A percentile compares a stretch with the other conserved stretches of the same genome.
Evolutionary conservation across 176 grass and related monocot genomes (phyloP).

Genomic region (Musa troglodytarum): DNA sequence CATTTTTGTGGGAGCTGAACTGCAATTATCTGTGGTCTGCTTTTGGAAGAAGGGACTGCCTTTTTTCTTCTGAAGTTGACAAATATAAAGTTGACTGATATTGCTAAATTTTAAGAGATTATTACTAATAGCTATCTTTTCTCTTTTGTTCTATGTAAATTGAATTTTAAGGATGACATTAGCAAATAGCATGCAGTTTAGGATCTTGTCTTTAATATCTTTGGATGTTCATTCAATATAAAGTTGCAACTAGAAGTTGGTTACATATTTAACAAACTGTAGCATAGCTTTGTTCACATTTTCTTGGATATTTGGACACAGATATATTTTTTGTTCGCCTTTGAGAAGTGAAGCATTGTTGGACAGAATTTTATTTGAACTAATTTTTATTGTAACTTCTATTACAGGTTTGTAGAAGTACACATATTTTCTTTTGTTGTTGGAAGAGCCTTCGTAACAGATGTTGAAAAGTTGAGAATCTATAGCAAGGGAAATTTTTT

Average conservation of each 20-base stretch:
- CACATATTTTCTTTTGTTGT: conserved; percentile 99
- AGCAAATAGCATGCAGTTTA: neutral
- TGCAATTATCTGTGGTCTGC: too few species aligned
- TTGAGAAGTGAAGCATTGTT: neutral
- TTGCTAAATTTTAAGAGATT: neutral
- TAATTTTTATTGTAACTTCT: conserved; percentile 7
- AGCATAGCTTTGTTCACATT: neutral
- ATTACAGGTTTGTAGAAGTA: conserved; percentile 92
- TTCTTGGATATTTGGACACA: neutral
- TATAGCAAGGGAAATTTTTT: conserved; percentile 82
- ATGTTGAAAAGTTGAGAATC: conserved; percentile 94
- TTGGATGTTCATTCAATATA: neutral
- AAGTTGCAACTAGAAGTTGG: neutral
- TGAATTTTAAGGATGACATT: neutral
- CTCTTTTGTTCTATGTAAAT: neutral
- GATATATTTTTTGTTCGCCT: neutral
- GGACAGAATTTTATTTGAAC: conserved; percentile 13
- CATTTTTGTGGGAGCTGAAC: too few species aligned
- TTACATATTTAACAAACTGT: neutral
- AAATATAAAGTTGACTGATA: too few species aligned
- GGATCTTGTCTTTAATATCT: neutral
- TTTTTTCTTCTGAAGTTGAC: too few species aligned
- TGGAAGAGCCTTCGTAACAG: conserved; percentile 95
- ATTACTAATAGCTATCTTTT: neutral
- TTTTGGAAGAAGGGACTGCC: too few species aligned